Conservation (phyloP, 2,329 filamentous ascomycete genomes). For the Claviceps maximensis region DNA sequence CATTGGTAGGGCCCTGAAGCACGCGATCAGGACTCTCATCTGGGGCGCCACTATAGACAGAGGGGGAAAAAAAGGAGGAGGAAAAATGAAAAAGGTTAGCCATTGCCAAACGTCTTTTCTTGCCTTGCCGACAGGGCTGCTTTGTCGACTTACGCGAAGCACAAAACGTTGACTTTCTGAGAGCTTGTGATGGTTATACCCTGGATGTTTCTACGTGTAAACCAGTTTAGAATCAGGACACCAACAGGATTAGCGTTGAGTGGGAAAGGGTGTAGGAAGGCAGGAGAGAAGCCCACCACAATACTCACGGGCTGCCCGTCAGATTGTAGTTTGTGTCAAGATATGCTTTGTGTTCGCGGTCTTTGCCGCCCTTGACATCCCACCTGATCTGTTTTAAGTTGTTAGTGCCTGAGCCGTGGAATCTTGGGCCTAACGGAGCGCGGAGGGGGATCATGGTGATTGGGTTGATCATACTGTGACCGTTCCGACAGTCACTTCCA, state of each 20-base stretch:
- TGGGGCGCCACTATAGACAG: not conserved
- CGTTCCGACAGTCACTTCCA: no score
- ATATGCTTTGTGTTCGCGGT: constrained; percentile 1
- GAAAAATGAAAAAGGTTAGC: not conserved
- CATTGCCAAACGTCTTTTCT: not conserved
- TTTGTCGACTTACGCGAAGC: not conserved
- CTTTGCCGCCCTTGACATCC: constrained; percentile 5
- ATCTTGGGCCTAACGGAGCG: not conserved
- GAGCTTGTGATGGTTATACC: not conserved
- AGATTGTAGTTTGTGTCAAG: constrained; percentile 5
- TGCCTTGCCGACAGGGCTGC: not conserved
- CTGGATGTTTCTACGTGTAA: not conserved
- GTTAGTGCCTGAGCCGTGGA: not conserved
- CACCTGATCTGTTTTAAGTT: constrained; percentile 3
- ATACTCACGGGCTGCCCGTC: constrained; percentile 2
- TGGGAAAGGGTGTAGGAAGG: no score
- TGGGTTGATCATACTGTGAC: not conserved
- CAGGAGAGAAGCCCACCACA: not conserved
- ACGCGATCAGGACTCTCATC: not conserved
- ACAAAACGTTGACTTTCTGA: not conserved
- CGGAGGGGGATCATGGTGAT: no score
- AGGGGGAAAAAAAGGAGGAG: not conserved
- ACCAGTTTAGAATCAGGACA: no score
- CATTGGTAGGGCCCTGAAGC: not conserved
- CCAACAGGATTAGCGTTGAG: no score